Conservation (phyloP, 1,284 basidiomycete species). For the Cryptococcus floricola region DNA sequence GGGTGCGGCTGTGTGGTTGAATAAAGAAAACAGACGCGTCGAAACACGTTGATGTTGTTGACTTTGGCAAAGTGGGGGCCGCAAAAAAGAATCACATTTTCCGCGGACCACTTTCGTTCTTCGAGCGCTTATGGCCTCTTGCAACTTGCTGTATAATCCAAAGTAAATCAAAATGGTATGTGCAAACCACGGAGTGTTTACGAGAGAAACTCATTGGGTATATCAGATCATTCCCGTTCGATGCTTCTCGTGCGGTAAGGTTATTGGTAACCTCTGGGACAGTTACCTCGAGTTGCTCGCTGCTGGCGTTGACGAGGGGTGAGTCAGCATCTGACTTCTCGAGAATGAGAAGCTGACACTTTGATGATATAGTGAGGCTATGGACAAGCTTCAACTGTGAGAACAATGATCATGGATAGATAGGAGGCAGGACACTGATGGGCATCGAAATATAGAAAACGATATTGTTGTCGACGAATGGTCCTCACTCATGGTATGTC, state of each 20-base stretch:
- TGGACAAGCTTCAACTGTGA: slow-evolving; percentile 77
- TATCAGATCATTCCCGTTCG: slow-evolving; percentile 50
- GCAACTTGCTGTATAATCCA: background rate
- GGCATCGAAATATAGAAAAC: slow-evolving; percentile 52
- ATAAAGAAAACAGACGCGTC: slow-evolving; percentile 2
- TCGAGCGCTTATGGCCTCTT: background rate
- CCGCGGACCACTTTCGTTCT: background rate
- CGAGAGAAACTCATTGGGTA: background rate
- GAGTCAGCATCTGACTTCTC: slow-evolving; percentile 32
- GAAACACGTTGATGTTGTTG: background rate
- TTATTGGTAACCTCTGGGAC: slow-evolving; percentile 89
- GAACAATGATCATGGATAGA: background rate
- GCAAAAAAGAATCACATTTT: background rate
- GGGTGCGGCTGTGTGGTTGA: background rate
- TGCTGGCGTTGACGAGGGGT: slow-evolving; percentile 81
- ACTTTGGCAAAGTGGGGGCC: background rate
- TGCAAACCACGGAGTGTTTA: background rate
- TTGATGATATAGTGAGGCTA: slow-evolving; percentile 65
- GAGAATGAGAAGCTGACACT: background rate
- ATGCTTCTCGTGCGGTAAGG: slow-evolving; percentile 84
- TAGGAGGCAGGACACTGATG: background rate
- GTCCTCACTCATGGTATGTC: slow-evolving; percentile 81
- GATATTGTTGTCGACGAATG: slow-evolving; percentile 97
- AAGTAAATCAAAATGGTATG: slow-evolving; percentile 5
- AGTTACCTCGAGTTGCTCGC: slow-evolving; percentile 74